phyloP scores from a whole-genome alignment of 768 basidiomycete species.

The Mrakia hoshinonis region DNA sequence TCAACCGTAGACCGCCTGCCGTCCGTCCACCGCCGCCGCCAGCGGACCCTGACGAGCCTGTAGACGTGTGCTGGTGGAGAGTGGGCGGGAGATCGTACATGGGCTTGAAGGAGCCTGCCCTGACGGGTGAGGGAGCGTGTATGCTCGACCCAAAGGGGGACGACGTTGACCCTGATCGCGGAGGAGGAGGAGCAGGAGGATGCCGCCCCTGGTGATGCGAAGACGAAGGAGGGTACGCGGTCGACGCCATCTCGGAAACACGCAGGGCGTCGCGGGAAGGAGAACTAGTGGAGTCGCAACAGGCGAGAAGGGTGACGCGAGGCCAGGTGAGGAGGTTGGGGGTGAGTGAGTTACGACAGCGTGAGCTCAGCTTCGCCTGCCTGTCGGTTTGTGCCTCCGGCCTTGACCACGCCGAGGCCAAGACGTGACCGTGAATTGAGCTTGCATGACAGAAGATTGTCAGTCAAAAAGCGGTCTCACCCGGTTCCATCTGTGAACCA shows the following conservation, averaged over 20 bases:
- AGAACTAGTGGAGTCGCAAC: background rate
- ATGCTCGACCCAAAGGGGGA: background rate
- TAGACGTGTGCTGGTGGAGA: constrained; percentile 16
- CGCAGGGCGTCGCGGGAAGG: no score
- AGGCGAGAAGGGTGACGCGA: background rate
- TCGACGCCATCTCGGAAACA: background rate
- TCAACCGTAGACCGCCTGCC: constrained; percentile 15
- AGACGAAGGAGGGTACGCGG: constrained; percentile 9
- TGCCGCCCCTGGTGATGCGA: background rate
- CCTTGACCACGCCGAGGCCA: no score
- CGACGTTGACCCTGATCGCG: constrained; percentile 1
- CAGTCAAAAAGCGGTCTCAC: no score
- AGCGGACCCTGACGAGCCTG: background rate
- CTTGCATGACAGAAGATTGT: no score
- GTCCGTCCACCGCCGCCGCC: background rate
- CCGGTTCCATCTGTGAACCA: no score
- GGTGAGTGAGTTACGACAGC: no score
- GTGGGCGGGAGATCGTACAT: constrained; percentile 26
- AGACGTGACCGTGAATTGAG: no score
- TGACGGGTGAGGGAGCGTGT: background rate
- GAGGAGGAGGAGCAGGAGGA: background rate
- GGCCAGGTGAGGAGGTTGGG: no score
- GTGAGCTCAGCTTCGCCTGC: no score
- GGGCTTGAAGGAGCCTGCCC: constrained; percentile 7
- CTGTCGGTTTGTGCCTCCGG: no score